These are phyloP conservation scores for Choiromyces venosus DNA, from an alignment of 495 filamentous ascomycete species.

Conservation along the genomic window DNA sequence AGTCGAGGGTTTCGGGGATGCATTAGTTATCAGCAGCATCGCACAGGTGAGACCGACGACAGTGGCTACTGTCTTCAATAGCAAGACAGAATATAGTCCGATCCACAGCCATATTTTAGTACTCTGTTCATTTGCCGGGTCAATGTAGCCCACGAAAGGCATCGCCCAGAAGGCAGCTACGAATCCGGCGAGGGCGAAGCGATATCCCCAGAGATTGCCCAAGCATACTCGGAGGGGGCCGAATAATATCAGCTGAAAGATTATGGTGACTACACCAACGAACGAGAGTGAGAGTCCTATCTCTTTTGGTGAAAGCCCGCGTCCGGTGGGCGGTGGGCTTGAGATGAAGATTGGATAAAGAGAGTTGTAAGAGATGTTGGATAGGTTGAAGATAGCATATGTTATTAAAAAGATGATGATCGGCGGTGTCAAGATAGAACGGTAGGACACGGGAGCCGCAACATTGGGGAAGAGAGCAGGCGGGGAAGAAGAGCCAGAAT, in stretches of 20 bases:
- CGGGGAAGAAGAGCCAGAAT: slow-evolving; percentile 38
- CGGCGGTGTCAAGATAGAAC: slow-evolving; percentile 64
- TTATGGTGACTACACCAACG: slow-evolving; percentile 72
- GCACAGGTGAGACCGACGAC: slow-evolving; percentile 86
- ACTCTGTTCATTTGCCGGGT: slow-evolving; percentile 46
- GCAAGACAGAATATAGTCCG: slow-evolving; percentile 70
- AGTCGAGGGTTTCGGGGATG: slow-evolving; percentile 75
- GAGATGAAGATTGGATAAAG: slow-evolving; percentile 88
- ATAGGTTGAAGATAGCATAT: slow-evolving; percentile 81
- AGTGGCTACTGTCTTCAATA: slow-evolving; percentile 81
- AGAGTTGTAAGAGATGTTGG: slow-evolving; percentile 83
- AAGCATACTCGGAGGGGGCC: slow-evolving; percentile 69
- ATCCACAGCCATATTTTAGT: slow-evolving; percentile 60
- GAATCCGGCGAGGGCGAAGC: slow-evolving; percentile 72
- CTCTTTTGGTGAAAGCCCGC: slow-evolving; percentile 65
- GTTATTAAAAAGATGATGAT: slow-evolving; percentile 73
- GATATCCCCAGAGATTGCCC: slow-evolving; percentile 80
- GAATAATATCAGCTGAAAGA: slow-evolving; percentile 83
- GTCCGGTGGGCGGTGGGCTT: slow-evolving; percentile 65
- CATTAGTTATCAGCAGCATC: slow-evolving; percentile 87
- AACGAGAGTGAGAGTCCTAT: slow-evolving; percentile 85
- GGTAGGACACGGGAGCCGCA: slow-evolving; percentile 43
- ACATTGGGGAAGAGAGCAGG: slow-evolving; percentile 45
- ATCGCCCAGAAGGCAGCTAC: slow-evolving; percentile 76
- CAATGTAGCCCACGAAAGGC: slow-evolving; percentile 80